These are phyloP conservation scores for Solidago caesia DNA, from an alignment of 129 eudicot genomes.

Conservation along the genomic window DNA sequence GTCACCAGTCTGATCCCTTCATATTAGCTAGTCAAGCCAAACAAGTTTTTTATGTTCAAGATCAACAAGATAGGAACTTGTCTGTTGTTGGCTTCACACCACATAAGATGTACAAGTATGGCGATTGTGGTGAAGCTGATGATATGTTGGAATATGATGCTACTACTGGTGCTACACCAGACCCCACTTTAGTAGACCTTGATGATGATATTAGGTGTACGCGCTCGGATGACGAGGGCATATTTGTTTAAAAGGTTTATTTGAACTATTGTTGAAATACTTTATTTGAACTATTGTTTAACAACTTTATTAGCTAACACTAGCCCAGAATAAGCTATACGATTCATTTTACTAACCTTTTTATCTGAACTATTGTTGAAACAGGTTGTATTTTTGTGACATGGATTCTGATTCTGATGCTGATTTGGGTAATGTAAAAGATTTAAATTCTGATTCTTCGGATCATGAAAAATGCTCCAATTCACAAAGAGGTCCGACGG, in stretches of 20 bases:
- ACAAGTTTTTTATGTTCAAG: slow-evolving; percentile 17
- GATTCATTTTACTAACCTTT: neutral
- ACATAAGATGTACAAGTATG: slow-evolving; percentile 14
- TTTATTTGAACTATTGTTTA: neutral
- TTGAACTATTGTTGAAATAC: too few species aligned
- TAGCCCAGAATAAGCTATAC: neutral
- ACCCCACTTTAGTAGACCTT: slow-evolving; percentile 1
- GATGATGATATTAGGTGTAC: neutral
- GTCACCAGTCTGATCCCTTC: neutral
- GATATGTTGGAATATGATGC: slow-evolving; percentile 19
- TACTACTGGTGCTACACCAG: neutral
- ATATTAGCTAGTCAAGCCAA: slow-evolving; percentile 6
- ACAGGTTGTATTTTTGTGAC: neutral
- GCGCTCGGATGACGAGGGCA: slow-evolving; percentile 5
- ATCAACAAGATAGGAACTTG: slow-evolving; percentile 2
- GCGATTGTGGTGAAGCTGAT: slow-evolving; percentile 3
- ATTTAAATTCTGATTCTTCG: neutral
- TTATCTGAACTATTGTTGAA: neutral
- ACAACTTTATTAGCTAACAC: neutral
- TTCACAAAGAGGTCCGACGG: neutral
- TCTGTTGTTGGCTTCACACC: slow-evolving; percentile 9
- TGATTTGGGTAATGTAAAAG: neutral
- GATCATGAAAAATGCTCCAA: neutral
- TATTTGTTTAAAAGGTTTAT: neutral
- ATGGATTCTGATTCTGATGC: neutral